Evolutionary conservation across 352 stramenopile species (phyloP).

Genomic region (Phytophthora foliorum): DNA sequence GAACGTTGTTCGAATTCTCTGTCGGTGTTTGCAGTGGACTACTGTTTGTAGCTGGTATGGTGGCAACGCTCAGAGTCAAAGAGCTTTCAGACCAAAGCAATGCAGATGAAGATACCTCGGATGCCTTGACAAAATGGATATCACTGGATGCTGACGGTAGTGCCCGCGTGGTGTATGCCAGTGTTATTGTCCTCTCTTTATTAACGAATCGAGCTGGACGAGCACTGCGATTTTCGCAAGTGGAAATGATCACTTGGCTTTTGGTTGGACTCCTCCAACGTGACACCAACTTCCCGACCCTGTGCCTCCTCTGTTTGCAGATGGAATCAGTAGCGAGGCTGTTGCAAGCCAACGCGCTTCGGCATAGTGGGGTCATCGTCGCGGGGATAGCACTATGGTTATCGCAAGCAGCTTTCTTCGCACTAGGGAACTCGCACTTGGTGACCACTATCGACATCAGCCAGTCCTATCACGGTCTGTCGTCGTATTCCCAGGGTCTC

Average conservation of each 20-base stretch:
- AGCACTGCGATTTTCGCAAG: slow-evolving; percentile 19
- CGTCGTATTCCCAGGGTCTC: slow-evolving; percentile 83
- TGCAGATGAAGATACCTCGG: slow-evolving; percentile 7
- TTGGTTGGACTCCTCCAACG: slow-evolving; percentile 69
- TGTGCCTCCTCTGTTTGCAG: slow-evolving; percentile 64
- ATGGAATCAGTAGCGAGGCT: slow-evolving; percentile 43
- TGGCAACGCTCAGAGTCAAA: slow-evolving; percentile 36
- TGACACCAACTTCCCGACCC: slow-evolving; percentile 64
- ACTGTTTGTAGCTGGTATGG: slow-evolving; percentile 40
- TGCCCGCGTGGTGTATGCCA: slow-evolving; percentile 62
- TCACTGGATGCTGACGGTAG: slow-evolving; percentile 45
- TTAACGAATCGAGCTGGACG: slow-evolving; percentile 8
- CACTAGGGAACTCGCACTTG: slow-evolving; percentile 90
- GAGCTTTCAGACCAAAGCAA: slow-evolving; percentile 15
- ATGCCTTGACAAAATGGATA: slow-evolving; percentile 15
- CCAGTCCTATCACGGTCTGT: slow-evolving; percentile 86
- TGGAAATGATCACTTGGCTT: slow-evolving; percentile 74
- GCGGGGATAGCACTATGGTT: slow-evolving; percentile 54
- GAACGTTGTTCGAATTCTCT: slow-evolving; percentile 13
- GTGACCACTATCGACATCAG: slow-evolving; percentile 93
- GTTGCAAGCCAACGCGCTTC: slow-evolving; percentile 16
- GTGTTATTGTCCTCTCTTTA: slow-evolving; percentile 25
- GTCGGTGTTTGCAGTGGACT: slow-evolving; percentile 23
- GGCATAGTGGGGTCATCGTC: slow-evolving; percentile 23
- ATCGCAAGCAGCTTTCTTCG: slow-evolving; percentile 83